Evolutionary conservation across 2,329 filamentous ascomycete genomes (phyloP).

Genomic region (Talaromyces albobiverticillius): DNA sequence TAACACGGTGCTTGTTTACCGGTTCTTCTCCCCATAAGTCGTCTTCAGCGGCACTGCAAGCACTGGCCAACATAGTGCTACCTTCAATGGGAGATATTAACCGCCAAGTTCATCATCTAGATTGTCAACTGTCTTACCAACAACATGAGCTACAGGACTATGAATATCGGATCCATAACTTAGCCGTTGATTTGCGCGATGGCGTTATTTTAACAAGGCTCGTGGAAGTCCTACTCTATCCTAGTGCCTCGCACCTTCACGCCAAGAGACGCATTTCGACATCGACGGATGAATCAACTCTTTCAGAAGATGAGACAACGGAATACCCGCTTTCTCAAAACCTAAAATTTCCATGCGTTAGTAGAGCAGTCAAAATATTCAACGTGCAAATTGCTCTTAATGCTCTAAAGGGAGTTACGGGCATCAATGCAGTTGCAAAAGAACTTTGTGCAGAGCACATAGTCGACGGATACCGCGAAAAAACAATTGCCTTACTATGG

Average conservation of each 20-base stretch:
- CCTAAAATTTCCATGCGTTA: slow-evolving; percentile 56
- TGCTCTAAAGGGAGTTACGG: slow-evolving; percentile 47
- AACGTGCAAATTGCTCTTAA: slow-evolving; percentile 59
- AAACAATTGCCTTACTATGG: slow-evolving; percentile 61
- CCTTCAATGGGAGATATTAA: slow-evolving; percentile 58
- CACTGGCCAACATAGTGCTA: slow-evolving; percentile 52
- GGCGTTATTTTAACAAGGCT: slow-evolving; percentile 59
- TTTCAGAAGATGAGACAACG: slow-evolving; percentile 39
- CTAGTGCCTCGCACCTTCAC: slow-evolving; percentile 27
- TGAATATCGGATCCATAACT: slow-evolving; percentile 55
- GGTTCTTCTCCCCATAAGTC: slow-evolving; percentile 54
- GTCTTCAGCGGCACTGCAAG: slow-evolving; percentile 52
- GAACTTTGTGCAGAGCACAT: slow-evolving; percentile 56
- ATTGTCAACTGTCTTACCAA: slow-evolving; percentile 53
- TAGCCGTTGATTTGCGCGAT: slow-evolving; percentile 62
- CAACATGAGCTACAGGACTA: slow-evolving; percentile 61
- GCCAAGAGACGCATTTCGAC: slow-evolving; percentile 29
- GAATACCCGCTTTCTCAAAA: slow-evolving; percentile 54
- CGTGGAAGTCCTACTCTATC: slow-evolving; percentile 56
- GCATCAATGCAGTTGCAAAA: slow-evolving; percentile 39
- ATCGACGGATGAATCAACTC: slow-evolving; percentile 45
- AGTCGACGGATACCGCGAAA: slow-evolving; percentile 63
- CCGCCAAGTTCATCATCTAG: slow-evolving; percentile 55
- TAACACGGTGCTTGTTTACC: slow-evolving; percentile 50
- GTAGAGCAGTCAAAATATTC: slow-evolving; percentile 55